Evolutionary conservation across 257 asterid genomes (phyloP).

Genomic region (Plectranthus barbatus): DNA sequence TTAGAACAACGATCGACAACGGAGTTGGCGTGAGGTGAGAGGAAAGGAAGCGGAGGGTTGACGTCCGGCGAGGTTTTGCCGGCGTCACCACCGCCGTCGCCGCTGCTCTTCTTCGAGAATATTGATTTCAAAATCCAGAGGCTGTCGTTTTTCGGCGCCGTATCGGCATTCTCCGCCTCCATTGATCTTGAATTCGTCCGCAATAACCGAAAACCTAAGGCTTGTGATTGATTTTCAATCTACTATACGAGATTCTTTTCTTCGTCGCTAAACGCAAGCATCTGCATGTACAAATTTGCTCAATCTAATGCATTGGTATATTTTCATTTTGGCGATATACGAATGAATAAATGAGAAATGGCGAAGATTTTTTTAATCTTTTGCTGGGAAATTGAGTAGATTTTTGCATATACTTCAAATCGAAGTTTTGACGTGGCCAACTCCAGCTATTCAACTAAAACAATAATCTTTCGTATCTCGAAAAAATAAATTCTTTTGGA

Average conservation of each 20-base stretch:
- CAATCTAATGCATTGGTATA: background rate
- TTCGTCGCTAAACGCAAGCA: conserved; percentile 2
- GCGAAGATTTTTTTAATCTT: too few species aligned
- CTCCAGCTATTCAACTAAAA: too few species aligned
- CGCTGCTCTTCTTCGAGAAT: conserved; percentile 33
- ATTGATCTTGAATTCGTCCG: conserved; percentile 13
- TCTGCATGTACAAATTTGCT: background rate
- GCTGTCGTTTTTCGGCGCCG: conserved; percentile 17
- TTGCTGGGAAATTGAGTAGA: too few species aligned
- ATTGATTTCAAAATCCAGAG: conserved; percentile 41
- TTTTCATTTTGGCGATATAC: too few species aligned
- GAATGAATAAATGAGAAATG: too few species aligned
- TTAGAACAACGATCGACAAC: conserved; percentile 61
- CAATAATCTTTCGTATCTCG: too few species aligned
- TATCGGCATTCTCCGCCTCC: conserved; percentile 29
- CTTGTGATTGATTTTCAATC: background rate
- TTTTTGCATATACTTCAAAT: too few species aligned
- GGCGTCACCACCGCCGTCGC: conserved; percentile 12
- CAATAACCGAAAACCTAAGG: background rate
- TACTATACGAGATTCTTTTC: conserved; percentile 2
- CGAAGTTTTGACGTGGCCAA: too few species aligned
- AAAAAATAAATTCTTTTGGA: too few species aligned
- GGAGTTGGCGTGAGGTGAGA: conserved; percentile 55
- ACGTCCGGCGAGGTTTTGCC: conserved; percentile 16
- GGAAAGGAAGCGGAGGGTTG: conserved; percentile 35